Percentiles rank a stretch among this genome's conserved stretches.
These are phyloP conservation scores for Pythium monospermum DNA, from an alignment of 352 stramenopile genomes.

Conservation along the genomic window DNA sequence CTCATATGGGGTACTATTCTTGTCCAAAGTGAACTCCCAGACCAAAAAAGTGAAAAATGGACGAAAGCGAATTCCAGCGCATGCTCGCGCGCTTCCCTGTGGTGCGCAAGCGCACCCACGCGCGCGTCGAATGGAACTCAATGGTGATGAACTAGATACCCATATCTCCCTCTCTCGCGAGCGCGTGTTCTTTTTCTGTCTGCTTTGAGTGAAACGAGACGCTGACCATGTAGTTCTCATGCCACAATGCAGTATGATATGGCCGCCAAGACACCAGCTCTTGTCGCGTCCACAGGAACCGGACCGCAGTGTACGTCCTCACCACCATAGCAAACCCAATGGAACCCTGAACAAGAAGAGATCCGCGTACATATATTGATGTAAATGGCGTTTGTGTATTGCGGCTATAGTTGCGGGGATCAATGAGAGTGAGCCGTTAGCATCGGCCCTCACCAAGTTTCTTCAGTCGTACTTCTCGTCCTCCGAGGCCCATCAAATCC, in stretches of 20 bases:
- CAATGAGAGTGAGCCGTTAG: conserved; percentile 31
- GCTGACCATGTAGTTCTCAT: background rate
- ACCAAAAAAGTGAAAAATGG: conserved; percentile 31
- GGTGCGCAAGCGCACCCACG: conserved; percentile 75
- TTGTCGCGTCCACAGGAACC: background rate
- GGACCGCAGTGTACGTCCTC: conserved; percentile 14
- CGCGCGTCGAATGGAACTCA: conserved; percentile 75
- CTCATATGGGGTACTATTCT: conserved; percentile 1
- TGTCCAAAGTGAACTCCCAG: background rate
- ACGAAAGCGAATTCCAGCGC: conserved; percentile 63
- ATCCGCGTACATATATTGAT: no score
- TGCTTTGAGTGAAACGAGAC: background rate
- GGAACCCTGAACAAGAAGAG: no score
- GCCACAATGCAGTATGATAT: conserved; percentile 25
- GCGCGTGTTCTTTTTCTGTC: background rate
- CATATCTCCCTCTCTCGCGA: no score
- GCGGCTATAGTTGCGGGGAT: conserved; percentile 25
- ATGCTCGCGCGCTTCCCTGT: conserved; percentile 70
- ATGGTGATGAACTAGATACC: no score
- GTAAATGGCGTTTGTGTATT: no score
- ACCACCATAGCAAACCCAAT: no score
- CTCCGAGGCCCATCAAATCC: conserved; percentile 48
- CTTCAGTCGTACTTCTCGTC: conserved; percentile 58
- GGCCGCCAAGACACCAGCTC: background rate
- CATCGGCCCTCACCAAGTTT: conserved; percentile 57